A percentile compares a stretch with the other conserved stretches of the same genome.
Evolutionary conservation across 441 rosid species (phyloP).

Genomic region (Geranium incanum): DNA sequence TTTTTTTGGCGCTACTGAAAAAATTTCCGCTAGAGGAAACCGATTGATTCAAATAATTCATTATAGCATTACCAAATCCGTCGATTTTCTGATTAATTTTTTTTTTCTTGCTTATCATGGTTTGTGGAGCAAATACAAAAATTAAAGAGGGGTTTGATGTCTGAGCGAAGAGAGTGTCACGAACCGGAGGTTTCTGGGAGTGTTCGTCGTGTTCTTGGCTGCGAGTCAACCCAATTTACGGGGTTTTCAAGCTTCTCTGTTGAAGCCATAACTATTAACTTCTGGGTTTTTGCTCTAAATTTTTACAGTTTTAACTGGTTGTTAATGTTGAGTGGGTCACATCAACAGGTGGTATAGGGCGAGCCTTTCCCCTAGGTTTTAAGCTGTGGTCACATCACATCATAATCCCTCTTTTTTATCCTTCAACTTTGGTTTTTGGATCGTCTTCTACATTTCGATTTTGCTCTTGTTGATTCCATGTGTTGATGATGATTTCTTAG

Average conservation of each 20-base stretch:
- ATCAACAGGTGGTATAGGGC: constrained; percentile 72
- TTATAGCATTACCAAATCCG: constrained; percentile 21
- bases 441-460: not conserved
- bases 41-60: constrained; percentile 22
- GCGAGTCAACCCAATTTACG: not conserved
- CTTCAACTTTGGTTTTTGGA: not conserved
- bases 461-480: not conserved
- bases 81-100: constrained; percentile 13
- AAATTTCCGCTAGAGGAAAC: constrained; percentile 23
- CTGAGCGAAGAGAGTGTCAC: constrained; percentile 24
- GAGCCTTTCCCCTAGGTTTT: constrained; percentile 41
- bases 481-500: not conserved
- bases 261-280: constrained; percentile 13
- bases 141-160: constrained; percentile 28
- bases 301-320: constrained; percentile 50
- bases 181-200: constrained; percentile 34
- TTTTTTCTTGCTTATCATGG: not conserved
- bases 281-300: constrained; percentile 7
- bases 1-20: constrained; percentile 26
- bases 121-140: constrained; percentile 20
- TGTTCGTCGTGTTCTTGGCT: constrained; percentile 26
- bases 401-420: not conserved
- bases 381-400: constrained; percentile 45
- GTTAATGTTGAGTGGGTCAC: constrained; percentile 87
- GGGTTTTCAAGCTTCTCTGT: constrained; percentile 7